Percentiles rank a stretch among this genome's conserved stretches.
These are phyloP conservation scores for Alternaria metachromatica DNA, from an alignment of 2,329 filamentous ascomycete species.

Conservation along the genomic window DNA sequence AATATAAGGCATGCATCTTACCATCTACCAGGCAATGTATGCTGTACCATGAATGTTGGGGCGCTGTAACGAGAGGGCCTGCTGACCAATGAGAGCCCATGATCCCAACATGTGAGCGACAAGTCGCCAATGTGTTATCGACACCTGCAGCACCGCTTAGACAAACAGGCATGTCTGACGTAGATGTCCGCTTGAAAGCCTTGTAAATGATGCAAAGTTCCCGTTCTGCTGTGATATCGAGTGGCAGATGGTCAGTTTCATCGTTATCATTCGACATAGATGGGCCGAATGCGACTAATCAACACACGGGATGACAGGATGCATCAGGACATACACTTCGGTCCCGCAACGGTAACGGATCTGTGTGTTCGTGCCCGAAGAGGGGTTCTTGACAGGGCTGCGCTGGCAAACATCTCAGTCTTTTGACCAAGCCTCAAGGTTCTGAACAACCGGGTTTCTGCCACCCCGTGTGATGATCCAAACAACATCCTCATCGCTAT, in stretches of 20 bases:
- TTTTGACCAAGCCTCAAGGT: slow-evolving; percentile 65
- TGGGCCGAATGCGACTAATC: not conserved
- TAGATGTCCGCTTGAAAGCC: not conserved
- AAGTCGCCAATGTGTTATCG: not conserved
- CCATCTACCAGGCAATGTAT: not conserved
- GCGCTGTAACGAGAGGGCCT: not conserved
- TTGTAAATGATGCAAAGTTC: not conserved
- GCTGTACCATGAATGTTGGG: not conserved
- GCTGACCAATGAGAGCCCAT: slow-evolving; percentile 13
- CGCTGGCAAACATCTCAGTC: slow-evolving; percentile 11
- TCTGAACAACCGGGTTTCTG: slow-evolving; percentile 65
- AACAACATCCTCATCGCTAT: slow-evolving; percentile 66
- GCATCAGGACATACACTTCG: not conserved
- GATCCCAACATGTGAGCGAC: slow-evolving; percentile 11
- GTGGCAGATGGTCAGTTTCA: not conserved
- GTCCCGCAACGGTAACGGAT: not conserved
- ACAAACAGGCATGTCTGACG: not conserved
- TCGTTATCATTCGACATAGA: not conserved
- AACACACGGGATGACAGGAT: not conserved
- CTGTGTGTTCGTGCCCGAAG: not conserved
- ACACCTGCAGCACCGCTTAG: not conserved
- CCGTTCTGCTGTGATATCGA: not conserved
- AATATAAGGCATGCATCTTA: not conserved
- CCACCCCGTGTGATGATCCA: slow-evolving; percentile 72
- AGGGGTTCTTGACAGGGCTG: not conserved